Conservation (phyloP, 1,284 basidiomycete genomes). For the Cryptococcus hybrid region DNA sequence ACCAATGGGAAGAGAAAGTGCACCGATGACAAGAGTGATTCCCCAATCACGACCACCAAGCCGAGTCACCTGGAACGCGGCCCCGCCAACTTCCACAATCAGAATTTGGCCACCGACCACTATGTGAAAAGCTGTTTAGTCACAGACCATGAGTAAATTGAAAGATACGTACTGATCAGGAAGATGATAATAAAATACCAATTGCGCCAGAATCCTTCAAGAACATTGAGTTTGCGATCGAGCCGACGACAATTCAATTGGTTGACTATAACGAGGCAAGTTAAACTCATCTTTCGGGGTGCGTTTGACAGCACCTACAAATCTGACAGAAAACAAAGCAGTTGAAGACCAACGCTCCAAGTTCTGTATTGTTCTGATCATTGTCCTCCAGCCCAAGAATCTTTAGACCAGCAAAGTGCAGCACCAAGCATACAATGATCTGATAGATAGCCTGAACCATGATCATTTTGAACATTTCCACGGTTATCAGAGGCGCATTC, state of each 20-base stretch:
- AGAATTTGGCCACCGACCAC: constrained; percentile 83
- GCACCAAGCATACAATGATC: constrained; percentile 75
- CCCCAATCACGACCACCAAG: constrained; percentile 87
- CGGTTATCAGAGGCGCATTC: constrained; percentile 81
- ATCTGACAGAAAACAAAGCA: constrained; percentile 95
- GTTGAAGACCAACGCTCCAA: constrained; percentile 93
- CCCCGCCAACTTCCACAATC: constrained; percentile 88
- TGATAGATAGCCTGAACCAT: constrained; percentile 87
- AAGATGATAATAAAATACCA: constrained; percentile 87
- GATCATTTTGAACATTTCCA: constrained; percentile 95
- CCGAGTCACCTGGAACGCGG: constrained; percentile 84
- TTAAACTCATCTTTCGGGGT: not conserved
- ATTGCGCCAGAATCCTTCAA: constrained; percentile 78
- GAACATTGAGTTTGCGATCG: constrained; percentile 83
- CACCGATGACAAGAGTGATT: constrained; percentile 77
- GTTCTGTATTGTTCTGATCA: constrained; percentile 50
- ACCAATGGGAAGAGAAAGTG: constrained; percentile 85
- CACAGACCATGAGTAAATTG: not conserved
- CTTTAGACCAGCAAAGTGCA: constrained; percentile 76
- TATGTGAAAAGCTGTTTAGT: constrained; percentile 40
- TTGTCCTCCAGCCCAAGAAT: constrained; percentile 64
- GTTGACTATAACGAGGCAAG: constrained; percentile 55
- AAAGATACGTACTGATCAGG: constrained; percentile 52
- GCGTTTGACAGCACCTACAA: constrained; percentile 37
- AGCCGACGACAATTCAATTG: constrained; percentile 88